Conservation (phyloP, 345 rosid species). For the Citrus glauca region DNA sequence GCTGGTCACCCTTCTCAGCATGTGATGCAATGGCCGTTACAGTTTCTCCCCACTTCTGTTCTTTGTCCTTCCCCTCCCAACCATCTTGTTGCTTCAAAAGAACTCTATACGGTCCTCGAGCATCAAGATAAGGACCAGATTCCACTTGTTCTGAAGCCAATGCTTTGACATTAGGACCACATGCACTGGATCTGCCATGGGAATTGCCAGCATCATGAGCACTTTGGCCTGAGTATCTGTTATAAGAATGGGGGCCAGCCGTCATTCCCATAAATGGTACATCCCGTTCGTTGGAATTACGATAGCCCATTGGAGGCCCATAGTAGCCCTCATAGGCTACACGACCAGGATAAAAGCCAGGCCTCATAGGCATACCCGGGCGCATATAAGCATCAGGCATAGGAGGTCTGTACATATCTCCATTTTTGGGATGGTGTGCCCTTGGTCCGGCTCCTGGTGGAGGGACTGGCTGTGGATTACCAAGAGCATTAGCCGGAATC, state of each 20-base stretch:
- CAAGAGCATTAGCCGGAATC: constrained; percentile 44
- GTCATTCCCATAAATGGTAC: constrained; percentile 69
- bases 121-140: constrained; percentile 51
- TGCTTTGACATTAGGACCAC: constrained; percentile 43
- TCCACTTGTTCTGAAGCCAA: constrained; percentile 49
- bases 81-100: constrained; percentile 74
- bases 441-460: constrained; percentile 68
- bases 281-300: constrained; percentile 67
- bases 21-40: constrained; percentile 20
- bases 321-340: constrained; percentile 70
- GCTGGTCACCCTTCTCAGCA: constrained; percentile 39
- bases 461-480: constrained; percentile 53
- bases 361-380: constrained; percentile 85
- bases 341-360: constrained; percentile 82
- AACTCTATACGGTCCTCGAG: constrained; percentile 60
- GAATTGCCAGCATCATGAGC: constrained; percentile 46
- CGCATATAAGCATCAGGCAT: constrained; percentile 69
- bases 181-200: constrained; percentile 52
- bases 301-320: constrained; percentile 83
- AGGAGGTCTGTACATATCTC: constrained; percentile 75
- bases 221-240: constrained; percentile 49
- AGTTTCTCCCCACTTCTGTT: constrained; percentile 46
- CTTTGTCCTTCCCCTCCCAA: constrained; percentile 54
- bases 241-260: constrained; percentile 53
- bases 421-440: constrained; percentile 64